Percentiles rank a stretch among this genome's conserved stretches.
Conservation (phyloP, 2,329 filamentous ascomycete genomes). For the Arthrobotrys sphaeroides region DNA sequence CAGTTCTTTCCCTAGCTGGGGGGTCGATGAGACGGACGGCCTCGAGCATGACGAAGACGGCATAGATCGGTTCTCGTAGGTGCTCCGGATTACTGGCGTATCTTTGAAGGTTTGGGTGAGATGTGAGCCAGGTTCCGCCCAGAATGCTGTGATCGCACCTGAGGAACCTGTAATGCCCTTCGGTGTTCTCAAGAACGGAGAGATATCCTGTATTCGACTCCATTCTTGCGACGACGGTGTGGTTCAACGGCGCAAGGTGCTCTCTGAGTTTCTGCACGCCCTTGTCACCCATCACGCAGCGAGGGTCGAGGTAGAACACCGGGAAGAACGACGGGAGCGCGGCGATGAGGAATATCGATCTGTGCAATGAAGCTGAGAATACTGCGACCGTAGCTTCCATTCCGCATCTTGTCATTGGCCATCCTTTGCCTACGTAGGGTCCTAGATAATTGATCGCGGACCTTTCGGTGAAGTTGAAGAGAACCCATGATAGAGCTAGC, state of each 20-base stretch:
- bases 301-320: constrained; percentile 76
- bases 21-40: constrained; percentile 82
- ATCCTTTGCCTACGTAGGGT: constrained; percentile 35
- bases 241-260: constrained; percentile 73
- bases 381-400: constrained; percentile 49
- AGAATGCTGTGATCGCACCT: constrained; percentile 94
- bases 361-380: constrained; percentile 64
- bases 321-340: constrained; percentile 78
- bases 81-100: constrained; percentile 60
- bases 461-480: constrained; percentile 36
- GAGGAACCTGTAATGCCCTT: constrained; percentile 79
- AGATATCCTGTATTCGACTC: constrained; percentile 93
- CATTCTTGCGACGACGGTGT: constrained; percentile 78
- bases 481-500: constrained; percentile 31
- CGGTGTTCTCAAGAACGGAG: constrained; percentile 81
- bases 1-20: constrained; percentile 66
- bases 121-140: constrained; percentile 84
- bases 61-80: constrained; percentile 87
- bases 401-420: constrained; percentile 48
- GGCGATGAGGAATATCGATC: constrained; percentile 73
- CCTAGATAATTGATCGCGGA: not conserved
- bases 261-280: constrained; percentile 67
- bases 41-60: constrained; percentile 95
- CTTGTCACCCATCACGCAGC: constrained; percentile 39
- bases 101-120: constrained; percentile 63